Conservation (phyloP, 176 grass and related monocot genomes). For the Cenchrus fungigraminus region DNA sequence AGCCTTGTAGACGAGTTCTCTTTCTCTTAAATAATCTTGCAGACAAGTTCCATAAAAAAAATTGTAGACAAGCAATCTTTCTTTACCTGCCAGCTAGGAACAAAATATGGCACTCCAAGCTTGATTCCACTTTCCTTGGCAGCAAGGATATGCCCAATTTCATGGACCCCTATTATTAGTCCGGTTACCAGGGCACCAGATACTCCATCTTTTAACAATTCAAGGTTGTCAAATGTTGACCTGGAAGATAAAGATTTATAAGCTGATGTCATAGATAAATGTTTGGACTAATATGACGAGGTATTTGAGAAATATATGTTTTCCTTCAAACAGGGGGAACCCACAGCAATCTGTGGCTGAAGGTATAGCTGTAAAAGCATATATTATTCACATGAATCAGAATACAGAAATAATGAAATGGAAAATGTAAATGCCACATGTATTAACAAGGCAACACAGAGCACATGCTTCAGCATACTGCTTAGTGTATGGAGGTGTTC, state of each 20-base stretch:
- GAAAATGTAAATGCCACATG: background rate
- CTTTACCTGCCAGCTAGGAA: conserved; percentile 99
- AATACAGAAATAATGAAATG: background rate
- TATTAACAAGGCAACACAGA: conserved; percentile 16
- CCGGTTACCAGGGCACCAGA: conserved; percentile 77
- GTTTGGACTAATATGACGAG: background rate
- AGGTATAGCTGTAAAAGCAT: background rate
- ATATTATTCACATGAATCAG: conserved; percentile 22
- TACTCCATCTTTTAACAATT: conserved; percentile 83
- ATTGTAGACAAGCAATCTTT: background rate
- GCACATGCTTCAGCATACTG: conserved; percentile 6
- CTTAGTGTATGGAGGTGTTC: background rate
- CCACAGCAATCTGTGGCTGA: background rate
- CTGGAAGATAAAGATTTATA: conserved; percentile 52
- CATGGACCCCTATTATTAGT: conserved; percentile 80
- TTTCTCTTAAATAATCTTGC: no score
- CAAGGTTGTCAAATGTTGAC: conserved; percentile 93
- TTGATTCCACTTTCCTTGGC: conserved; percentile 88
- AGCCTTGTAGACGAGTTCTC: background rate
- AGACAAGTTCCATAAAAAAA: conserved; percentile 19
- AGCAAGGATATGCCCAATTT: conserved; percentile 86
- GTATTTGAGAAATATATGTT: background rate
- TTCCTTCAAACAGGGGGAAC: background rate
- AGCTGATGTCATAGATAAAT: conserved; percentile 28
- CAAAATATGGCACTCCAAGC: conserved; percentile 92